Conservation (phyloP, 257 asterid species). For the Penstemon barbatus region DNA sequence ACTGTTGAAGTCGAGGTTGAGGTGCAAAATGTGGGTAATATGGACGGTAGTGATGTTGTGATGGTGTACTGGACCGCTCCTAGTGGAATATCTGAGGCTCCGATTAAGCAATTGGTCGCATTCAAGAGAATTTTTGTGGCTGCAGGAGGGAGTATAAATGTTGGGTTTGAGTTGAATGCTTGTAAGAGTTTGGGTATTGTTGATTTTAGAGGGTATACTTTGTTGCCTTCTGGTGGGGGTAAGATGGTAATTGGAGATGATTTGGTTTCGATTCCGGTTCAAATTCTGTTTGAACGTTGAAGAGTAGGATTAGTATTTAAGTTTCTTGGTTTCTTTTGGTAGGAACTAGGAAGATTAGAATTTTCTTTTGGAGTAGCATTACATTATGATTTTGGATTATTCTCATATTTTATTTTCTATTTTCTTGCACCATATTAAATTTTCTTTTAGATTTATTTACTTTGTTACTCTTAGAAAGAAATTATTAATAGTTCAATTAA, state of each 20-base stretch:
- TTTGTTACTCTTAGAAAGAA: too few species aligned
- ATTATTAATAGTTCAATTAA: too few species aligned
- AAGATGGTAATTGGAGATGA: constrained; percentile 35
- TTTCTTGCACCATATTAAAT: too few species aligned
- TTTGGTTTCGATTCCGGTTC: constrained; percentile 19
- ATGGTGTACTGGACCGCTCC: constrained; percentile 41
- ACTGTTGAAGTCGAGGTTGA: constrained; percentile 21
- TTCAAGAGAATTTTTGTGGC: constrained; percentile 39
- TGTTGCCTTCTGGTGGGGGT: constrained; percentile 42
- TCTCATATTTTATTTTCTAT: too few species aligned
- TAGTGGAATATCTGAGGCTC: constrained; percentile 27
- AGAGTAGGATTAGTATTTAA: neutral
- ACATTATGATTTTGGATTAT: too few species aligned
- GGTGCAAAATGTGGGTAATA: constrained; percentile 33
- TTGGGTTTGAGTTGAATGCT: constrained; percentile 32
- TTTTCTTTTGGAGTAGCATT: too few species aligned
- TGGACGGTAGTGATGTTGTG: constrained; percentile 36
- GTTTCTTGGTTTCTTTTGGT: neutral
- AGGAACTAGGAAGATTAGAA: too few species aligned
- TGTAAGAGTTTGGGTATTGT: constrained; percentile 40
- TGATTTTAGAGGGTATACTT: constrained; percentile 29
- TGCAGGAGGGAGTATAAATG: constrained; percentile 26
- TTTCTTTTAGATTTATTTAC: too few species aligned
- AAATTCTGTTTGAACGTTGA: constrained; percentile 25
- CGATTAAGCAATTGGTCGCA: constrained; percentile 35